Base-by-base conservation (phyloP, 768 basidiomycete genomes). In the Fomitopsis pulvina region DNA sequence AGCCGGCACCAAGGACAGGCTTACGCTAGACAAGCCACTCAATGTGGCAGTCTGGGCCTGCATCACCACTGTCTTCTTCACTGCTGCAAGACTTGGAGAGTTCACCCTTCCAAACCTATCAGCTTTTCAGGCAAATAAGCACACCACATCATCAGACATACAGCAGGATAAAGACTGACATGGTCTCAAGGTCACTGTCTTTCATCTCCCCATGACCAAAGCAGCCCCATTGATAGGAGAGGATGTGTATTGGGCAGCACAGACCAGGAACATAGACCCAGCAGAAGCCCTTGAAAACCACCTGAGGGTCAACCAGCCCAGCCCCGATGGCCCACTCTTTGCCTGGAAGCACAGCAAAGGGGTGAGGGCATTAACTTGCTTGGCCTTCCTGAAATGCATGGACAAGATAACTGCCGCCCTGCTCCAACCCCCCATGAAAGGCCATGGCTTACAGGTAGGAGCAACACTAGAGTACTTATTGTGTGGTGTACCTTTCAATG, bases 381-480 rank as follows among this genome's bases (percentile, higher is more conserved):
- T 20, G 0, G 57, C 56, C 26, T 66, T 70, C 48, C 44, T 64
- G 4, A 20, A 47, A 3, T 47, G 51, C 0, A 41, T 70, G 10
- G 50, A 47, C 3, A 22, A 7, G 2, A 58, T 62, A 0, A 46
- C 54, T 7, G 21, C 34, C 3, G 50, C 45, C 0, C 55, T 58
- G 0, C 55, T 53, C 0, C 9, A 60, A 1, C 41, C 52, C 1
- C 51, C 50, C 1, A 26, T 66, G 1, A 57, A 65, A 34, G 65
- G 65, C 0, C 69, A 72, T 55, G 58, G 37, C 63, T 63, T 50
- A 4, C 55, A 58, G 46, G 63, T 67, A 10, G 60, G 66, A 1
- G 54, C 62, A 0, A 70, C 68, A 0, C 56, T 74, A 0, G 64
- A 68, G 47, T 71, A 70, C 49, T 61, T 73, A 0, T 62, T 73